Conservation (phyloP, 164 flowering plant genomes). For the Liquidambar formosana region DNA sequence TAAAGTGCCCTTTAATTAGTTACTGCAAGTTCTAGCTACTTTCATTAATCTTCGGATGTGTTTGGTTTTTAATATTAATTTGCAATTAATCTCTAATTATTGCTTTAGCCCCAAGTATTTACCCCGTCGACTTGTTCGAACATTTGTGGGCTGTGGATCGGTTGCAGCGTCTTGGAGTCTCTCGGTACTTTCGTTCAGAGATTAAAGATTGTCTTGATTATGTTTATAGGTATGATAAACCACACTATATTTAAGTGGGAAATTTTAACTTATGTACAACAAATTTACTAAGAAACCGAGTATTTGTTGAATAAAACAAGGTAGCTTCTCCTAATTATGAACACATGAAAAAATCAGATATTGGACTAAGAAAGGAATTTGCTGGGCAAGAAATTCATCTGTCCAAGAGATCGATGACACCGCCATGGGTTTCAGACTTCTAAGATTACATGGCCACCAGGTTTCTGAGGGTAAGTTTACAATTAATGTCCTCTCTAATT, state of each 20-base stretch:
- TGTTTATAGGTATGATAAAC: slow-evolving; percentile 65
- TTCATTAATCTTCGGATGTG: too few relatives aligned
- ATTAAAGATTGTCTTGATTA: slow-evolving; percentile 52
- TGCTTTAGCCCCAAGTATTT: slow-evolving; percentile 60
- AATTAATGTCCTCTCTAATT: too few relatives aligned
- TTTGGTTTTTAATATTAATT: background rate
- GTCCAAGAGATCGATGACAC: slow-evolving; percentile 90
- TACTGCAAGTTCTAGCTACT: background rate
- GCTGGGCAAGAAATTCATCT: slow-evolving; percentile 78
- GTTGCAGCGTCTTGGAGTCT: slow-evolving; percentile 74
- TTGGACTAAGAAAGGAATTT: slow-evolving; percentile 77
- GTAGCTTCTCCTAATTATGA: too few relatives aligned
- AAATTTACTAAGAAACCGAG: too few relatives aligned
- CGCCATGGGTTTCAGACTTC: slow-evolving; percentile 83
- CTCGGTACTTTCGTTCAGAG: slow-evolving; percentile 55
- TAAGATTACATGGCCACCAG: slow-evolving; percentile 71
- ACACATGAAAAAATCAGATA: slow-evolving; percentile 35
- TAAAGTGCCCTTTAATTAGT: background rate
- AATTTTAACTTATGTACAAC: too few relatives aligned
- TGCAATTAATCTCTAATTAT: background rate
- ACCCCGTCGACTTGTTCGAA: slow-evolving; percentile 79
- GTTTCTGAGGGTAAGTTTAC: slow-evolving; percentile 88
- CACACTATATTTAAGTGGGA: too few relatives aligned
- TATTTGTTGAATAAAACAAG: too few relatives aligned
- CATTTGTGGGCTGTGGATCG: slow-evolving; percentile 74